A percentile compares a stretch with the other conserved stretches of the same genome.
Evolutionary conservation across 192 early-diverging fungal genomes (phyloP).

Genomic region (Backusella circina): DNA sequence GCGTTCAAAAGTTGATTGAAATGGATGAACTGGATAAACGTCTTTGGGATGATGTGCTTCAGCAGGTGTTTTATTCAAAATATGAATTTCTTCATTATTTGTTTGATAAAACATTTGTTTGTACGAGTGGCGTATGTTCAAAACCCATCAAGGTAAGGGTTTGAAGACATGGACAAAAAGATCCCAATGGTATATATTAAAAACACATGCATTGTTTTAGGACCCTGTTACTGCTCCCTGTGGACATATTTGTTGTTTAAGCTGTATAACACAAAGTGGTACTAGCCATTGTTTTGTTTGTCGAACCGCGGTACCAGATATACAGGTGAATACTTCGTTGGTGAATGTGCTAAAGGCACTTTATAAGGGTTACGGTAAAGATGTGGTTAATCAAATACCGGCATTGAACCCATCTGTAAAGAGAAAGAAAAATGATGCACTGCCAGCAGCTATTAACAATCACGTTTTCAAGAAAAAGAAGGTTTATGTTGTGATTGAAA

Average conservation of each 20-base stretch:
- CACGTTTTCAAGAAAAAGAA: neutral
- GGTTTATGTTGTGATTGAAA: neutral
- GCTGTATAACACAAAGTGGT: conserved; percentile 22
- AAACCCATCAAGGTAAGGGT: conserved; percentile 11
- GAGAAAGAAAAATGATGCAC: neutral
- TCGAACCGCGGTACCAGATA: conserved; percentile 9
- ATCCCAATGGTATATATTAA: no score
- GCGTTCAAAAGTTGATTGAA: conserved; percentile 10
- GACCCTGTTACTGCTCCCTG: conserved; percentile 36
- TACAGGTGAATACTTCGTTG: conserved; percentile 15
- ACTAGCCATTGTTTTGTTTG: conserved; percentile 27
- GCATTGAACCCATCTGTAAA: neutral
- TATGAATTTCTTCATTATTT: conserved; percentile 36
- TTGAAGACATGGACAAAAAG: no score
- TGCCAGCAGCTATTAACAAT: neutral
- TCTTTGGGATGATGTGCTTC: conserved; percentile 30
- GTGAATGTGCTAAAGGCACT: conserved; percentile 9
- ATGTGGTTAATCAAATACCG: neutral
- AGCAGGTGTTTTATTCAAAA: conserved; percentile 18
- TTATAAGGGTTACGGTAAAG: conserved; percentile 15
- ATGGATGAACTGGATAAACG: conserved; percentile 5
- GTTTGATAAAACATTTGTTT: conserved; percentile 27
- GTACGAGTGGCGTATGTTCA: conserved; percentile 30
- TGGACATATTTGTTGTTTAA: conserved; percentile 30
- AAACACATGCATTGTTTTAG: neutral